Evolutionary conservation across 139 green algal species (phyloP), one percentile per base, ranked within the genome.

Genomic region (Klebsormidium nitens): DNA sequence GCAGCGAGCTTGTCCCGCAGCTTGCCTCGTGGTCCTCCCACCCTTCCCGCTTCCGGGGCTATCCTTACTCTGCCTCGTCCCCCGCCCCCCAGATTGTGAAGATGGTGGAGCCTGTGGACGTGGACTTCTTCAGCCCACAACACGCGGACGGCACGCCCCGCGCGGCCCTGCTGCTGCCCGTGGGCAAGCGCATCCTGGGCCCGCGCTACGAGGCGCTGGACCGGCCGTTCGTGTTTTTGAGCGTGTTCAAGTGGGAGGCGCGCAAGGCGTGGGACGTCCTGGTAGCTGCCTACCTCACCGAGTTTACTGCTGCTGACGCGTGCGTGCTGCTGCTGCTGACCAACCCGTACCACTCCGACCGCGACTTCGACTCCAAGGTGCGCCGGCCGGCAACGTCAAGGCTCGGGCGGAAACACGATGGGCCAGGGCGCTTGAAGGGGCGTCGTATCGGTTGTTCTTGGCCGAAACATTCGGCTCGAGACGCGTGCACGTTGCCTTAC

Each of bases 201-300:
- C n/a, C n/a, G n/a, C n/a, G n/a, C n/a, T n/a, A n/a, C n/a, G n/a
- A n/a, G n/a, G n/a, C n/a, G n/a, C n/a, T n/a, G n/a, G n/a, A n/a
- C n/a, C n/a, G n/a, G 14, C 38, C 44, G n/a, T 86, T 87, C 73
- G 58, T 76, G 17, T 87, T 87, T 36, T 31, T 90, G 1, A 88
- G 78, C 17, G 57, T 85, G 0, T 95, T 95, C 79, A 91, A 95
- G 62, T 89, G 84, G 84, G 84, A 89, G 69, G 28, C 65, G 23
- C 63, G 84, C 1, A 89, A 89, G 72, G 84, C 52, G 1, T 88
- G 81, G 84, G 81, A 87, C 47, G 66, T 90, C 17, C 79, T 89
- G 31, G 57, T 90, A 37, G 31, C 47, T 8, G 84, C 84, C 0
- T 89, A 72, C 66, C 59, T 86, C 23, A 3, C 59, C 1, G 75